Conservation (phyloP, 73 alveolate species). For the Paraurostyla sp. region DNA sequence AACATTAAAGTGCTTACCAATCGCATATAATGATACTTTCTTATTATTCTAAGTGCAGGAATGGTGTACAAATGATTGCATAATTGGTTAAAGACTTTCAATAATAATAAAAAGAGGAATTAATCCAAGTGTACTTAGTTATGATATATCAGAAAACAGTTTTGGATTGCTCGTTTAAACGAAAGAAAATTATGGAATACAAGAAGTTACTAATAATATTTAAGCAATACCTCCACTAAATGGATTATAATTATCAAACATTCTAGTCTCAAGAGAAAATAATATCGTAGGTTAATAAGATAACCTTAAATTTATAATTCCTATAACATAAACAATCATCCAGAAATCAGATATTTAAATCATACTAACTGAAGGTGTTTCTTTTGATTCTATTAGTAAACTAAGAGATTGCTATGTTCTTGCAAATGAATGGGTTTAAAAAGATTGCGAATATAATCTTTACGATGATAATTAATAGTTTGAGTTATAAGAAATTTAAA, state of each 20-base stretch:
- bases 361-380: not conserved
- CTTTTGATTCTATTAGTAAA: not conserved
- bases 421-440: not conserved
- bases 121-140: not conserved
- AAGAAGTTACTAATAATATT: not conserved
- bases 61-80: slow-evolving; percentile 37
- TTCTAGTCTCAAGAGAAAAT: not conserved
- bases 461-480: not conserved
- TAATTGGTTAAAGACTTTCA: not conserved
- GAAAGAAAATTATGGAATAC: not conserved
- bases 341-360: not conserved
- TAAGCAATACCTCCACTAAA: not conserved
- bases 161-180: not conserved
- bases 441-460: not conserved
- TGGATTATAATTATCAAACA: not conserved
- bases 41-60: not conserved
- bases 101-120: slow-evolving; percentile 1
- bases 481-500: not conserved
- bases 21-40: not conserved
- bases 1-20: not conserved
- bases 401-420: not conserved
- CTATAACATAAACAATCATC: not conserved
- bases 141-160: not conserved
- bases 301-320: not conserved
- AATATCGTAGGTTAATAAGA: slow-evolving; percentile 4